Evolutionary conservation across 2,329 filamentous ascomycete genomes (phyloP).

Genomic region (Blastomyces emzantsi): DNA sequence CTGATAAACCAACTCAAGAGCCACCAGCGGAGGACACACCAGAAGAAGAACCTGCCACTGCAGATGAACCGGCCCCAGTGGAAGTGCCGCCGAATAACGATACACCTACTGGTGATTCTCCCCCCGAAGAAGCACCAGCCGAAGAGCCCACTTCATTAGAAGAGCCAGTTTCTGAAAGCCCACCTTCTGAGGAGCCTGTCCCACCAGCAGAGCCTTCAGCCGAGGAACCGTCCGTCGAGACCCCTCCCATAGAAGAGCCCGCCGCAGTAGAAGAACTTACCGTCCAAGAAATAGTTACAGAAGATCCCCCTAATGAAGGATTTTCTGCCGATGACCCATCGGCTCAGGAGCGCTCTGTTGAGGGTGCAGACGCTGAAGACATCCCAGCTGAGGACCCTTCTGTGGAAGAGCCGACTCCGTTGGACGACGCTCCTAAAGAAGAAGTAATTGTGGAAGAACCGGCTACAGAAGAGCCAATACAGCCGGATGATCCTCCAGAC

Average conservation of each 20-base stretch:
- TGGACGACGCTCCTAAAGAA: slow-evolving; percentile 12
- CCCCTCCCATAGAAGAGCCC: too few relatives aligned
- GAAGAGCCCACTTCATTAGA: slow-evolving; percentile 6
- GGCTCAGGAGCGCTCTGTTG: slow-evolving; percentile 16
- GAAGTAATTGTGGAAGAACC: slow-evolving; percentile 9
- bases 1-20: slow-evolving; percentile 5
- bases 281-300: slow-evolving; percentile 15
- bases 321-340: slow-evolving; percentile 10
- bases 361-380: slow-evolving; percentile 15
- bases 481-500: slow-evolving; percentile 12
- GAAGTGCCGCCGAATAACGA: slow-evolving; percentile 1
- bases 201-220: slow-evolving; percentile 13
- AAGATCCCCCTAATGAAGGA: slow-evolving; percentile 15
- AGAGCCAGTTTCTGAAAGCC: slow-evolving; percentile 10
- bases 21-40: slow-evolving; percentile 8
- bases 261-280: slow-evolving; percentile 17
- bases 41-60: not conserved
- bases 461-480: slow-evolving; percentile 10
- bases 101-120: slow-evolving; percentile 10
- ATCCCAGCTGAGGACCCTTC: slow-evolving; percentile 13
- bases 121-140: slow-evolving; percentile 8
- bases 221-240: slow-evolving; percentile 10
- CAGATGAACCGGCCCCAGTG: not conserved
- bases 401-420: slow-evolving; percentile 12
- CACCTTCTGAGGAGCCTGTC: not conserved